Evolutionary conservation across 768 basidiomycete genomes (phyloP).

Genomic region (Mrakia blollopis): DNA sequence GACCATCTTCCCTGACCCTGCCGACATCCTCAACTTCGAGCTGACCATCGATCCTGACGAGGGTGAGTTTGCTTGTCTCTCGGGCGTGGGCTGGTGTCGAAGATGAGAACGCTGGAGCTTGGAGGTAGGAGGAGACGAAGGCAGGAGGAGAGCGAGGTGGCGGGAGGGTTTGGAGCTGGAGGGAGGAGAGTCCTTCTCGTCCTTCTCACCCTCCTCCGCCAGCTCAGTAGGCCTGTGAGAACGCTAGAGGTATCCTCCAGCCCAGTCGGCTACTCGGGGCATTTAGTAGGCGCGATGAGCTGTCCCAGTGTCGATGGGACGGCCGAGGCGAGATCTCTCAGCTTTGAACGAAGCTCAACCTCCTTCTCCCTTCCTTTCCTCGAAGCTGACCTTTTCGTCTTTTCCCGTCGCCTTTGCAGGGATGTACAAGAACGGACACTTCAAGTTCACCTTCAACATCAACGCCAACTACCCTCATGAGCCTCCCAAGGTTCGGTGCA

Average conservation of each 20-base stretch:
- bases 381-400: conserved; percentile 1
- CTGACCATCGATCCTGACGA: conserved; percentile 95
- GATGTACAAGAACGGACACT: conserved; percentile 95
- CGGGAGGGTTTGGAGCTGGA: not conserved
- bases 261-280: too few relatives aligned
- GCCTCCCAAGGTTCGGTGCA: conserved; percentile 97
- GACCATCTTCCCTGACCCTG: conserved; percentile 85
- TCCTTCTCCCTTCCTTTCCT: not conserved
- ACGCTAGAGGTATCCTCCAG: too few relatives aligned
- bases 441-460: conserved; percentile 90
- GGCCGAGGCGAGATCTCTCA: too few relatives aligned
- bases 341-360: not conserved
- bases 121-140: too few relatives aligned
- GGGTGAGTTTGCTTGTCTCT: conserved; percentile 52
- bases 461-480: conserved; percentile 98
- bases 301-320: too few relatives aligned
- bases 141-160: not conserved
- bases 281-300: too few relatives aligned
- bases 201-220: not conserved
- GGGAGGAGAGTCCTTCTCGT: too few relatives aligned
- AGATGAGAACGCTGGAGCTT: not conserved
- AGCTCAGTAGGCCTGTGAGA: not conserved
- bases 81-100: not conserved
- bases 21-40: conserved; percentile 92
- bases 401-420: conserved; percentile 50